Evolutionary conservation across 805 yeast genomes (phyloP), one percentile per base, ranked within the genome.

Genomic region (Pichia gijzeniarum): DNA sequence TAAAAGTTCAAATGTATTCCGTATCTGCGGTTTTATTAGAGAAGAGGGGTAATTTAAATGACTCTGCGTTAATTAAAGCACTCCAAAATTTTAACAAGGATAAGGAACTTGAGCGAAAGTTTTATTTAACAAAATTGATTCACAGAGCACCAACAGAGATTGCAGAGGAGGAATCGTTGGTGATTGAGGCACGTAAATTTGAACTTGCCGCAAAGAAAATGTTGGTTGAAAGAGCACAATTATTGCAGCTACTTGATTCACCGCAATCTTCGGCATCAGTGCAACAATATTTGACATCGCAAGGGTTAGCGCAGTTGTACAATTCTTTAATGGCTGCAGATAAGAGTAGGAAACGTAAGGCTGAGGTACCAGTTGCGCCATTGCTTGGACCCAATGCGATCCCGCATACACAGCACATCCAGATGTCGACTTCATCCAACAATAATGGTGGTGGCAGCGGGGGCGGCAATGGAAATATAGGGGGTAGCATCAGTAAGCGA

Each of bases 111-210:
- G 87, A 82, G 54, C 76, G 99, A 50, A 93, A 93, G 55, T 76
- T 76, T 42, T 91, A 91, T 59, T 65, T 93, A 38, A 82, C 81
- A 54, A 77, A 86, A 49, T 68, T 93, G 33, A 70, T 91, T 36
- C 79, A 80, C 32, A 71, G 99, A 53, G 80, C 91, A 2, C 97
- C 99, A 1, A 95, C 97, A 0, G 99, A 93, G 61, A 86, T 93
- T 38, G 98, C 98, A 0, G 99, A 93, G 67, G 99, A 93, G 60
- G 98, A 93, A 62, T 88, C 95, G 0, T 70, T 93, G 41, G 86
- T 93, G 10, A 81, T 91, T 27, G 99, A 93, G 61, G 95, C 97
- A 2, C 77, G 95, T 40, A 81, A 91, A 52, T 86, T 93, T 51
- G 98, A 93, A 59, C 76, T 88, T 47, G 86, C 95, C 2, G 95